Evolutionary conservation across 2,329 filamentous ascomycete species (phyloP), one percentile per base, ranked within the genome.

Genomic region (Mariannaea sp.): DNA sequence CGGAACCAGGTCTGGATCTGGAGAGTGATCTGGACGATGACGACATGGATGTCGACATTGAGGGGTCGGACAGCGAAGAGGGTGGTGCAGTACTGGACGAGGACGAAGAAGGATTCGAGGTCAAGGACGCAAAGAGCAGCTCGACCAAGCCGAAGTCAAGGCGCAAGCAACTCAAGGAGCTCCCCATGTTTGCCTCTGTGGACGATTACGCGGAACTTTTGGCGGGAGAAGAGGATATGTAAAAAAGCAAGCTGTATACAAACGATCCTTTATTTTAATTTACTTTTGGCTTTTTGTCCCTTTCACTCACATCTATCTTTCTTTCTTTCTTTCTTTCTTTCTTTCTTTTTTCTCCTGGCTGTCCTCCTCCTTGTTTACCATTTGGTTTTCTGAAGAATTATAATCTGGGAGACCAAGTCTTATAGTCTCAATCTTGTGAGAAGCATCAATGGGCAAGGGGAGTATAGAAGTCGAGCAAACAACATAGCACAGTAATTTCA

Each of bases 151-250:
- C 68, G 47, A 72, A 71, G 42, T 75, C 84, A 70, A 90, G 89
- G 76, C 87, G 83, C 76, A 91, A 87, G 80, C 90, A 90, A 77
- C 79, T 97, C 72, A 96, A 92, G 81, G 85, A 85, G 59, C 77
- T 99, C 63, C 94, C 94, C 6, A 95, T 86, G 29, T 99, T 99
- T 77, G 94, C 95, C 16, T 95, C 90, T 26, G 88, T 82, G 26
- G 94, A 97, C 49, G 94, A 97, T 70, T 99, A 97, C 72, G 93
- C 92, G 13, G 89, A 88, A 65, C 80, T 96, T 75, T 74, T 96
- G 70, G 89, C 80, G 4, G 82, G 84, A 59, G 90, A 94, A 45
- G 85, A 86, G 57, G 85, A 85, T 52, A 61, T 69, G 55, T 71
- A 68, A 50, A 39, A 56, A 41, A 43, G 19, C 12, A 24, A 39